Conservation (phyloP, 2,329 filamentous ascomycete genomes). For the Huntiella bhutanensis region DNA sequence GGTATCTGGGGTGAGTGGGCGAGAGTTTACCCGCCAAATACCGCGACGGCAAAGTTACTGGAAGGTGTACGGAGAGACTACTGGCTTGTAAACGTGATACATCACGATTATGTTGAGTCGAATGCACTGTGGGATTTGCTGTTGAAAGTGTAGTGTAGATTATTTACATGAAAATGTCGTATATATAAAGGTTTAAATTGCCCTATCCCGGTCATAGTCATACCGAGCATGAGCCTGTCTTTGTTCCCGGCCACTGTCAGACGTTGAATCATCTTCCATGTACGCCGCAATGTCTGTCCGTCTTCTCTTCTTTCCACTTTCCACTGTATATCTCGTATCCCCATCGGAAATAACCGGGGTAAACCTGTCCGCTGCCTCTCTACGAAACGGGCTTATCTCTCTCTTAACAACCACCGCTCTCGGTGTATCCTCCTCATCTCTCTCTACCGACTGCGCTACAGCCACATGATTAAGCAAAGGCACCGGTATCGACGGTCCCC, state of each 20-base stretch:
- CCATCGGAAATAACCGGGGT: too few species aligned
- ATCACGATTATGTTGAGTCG: conserved; percentile 55
- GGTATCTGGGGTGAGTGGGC: conserved; percentile 92
- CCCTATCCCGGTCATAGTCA: background rate
- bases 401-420: too few species aligned
- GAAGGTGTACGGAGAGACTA: conserved; percentile 46
- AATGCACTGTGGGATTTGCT: conserved; percentile 57
- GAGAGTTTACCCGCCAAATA: conserved; percentile 61
- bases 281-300: too few species aligned
- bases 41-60: conserved; percentile 52
- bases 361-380: too few species aligned
- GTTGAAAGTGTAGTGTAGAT: conserved; percentile 3
- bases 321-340: too few species aligned
- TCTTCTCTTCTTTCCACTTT: too few species aligned
- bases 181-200: conserved; percentile 1
- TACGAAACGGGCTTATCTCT: too few species aligned
- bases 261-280: too few species aligned
- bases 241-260: background rate
- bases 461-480: background rate
- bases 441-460: background rate
- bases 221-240: background rate
- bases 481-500: background rate
- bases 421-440: background rate
- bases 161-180: background rate
- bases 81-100: conserved; percentile 84